phyloP scores from a whole-genome alignment of 1,284 basidiomycete species.

The Ganoderma resinaceum region DNA sequence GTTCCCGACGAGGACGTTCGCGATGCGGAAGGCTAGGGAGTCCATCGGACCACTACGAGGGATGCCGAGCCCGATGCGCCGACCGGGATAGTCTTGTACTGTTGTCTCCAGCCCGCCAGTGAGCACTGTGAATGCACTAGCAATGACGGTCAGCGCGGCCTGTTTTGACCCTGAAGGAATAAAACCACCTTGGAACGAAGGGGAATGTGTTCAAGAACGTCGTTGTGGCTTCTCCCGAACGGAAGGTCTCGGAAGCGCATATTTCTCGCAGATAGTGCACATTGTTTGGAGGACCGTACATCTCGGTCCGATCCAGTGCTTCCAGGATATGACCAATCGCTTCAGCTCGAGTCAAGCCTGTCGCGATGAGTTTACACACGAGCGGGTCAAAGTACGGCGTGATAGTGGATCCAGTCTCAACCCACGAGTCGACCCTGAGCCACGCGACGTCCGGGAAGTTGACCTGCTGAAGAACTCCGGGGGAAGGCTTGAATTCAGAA shows the following conservation, averaged over 20 bases:
- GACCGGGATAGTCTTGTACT: constrained; percentile 71
- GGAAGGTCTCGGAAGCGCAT: constrained; percentile 49
- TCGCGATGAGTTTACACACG: constrained; percentile 60
- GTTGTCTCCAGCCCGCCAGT: constrained; percentile 65
- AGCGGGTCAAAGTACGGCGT: constrained; percentile 68
- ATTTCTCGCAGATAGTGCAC: constrained; percentile 58
- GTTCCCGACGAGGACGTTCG: constrained; percentile 72
- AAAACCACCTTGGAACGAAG: constrained; percentile 49
- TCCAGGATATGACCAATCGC: constrained; percentile 48
- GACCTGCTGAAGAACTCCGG: constrained; percentile 69
- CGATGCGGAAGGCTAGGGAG: constrained; percentile 60
- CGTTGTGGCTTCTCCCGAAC: constrained; percentile 59
- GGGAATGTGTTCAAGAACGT: constrained; percentile 58
- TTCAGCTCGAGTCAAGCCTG: constrained; percentile 47
- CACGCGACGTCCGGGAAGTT: constrained; percentile 49
- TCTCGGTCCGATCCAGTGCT: constrained; percentile 46
- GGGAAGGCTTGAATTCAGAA: constrained; percentile 63
- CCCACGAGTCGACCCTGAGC: constrained; percentile 66
- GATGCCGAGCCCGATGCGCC: constrained; percentile 64
- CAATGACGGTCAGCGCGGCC: not conserved
- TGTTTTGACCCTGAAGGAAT: not conserved
- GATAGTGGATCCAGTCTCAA: constrained; percentile 54
- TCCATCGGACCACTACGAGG: constrained; percentile 78
- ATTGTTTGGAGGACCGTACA: constrained; percentile 64
- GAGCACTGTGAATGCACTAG: constrained; percentile 62